Percentiles rank a stretch among this genome's conserved stretches.
Evolutionary conservation across 2,329 filamentous ascomycete genomes (phyloP).

Genomic region (Diaporthe velutina): DNA sequence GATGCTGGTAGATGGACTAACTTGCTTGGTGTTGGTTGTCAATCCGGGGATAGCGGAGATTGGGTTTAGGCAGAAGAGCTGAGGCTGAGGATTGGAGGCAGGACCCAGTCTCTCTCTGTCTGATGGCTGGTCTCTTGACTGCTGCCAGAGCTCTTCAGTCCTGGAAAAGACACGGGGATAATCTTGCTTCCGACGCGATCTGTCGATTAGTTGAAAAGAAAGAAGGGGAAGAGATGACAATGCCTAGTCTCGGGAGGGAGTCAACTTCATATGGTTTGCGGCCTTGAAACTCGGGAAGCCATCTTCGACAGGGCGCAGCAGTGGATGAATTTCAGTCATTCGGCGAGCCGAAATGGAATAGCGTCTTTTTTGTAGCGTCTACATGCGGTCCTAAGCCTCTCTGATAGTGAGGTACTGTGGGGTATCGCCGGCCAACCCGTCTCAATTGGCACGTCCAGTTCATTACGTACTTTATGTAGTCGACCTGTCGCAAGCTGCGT

Average conservation of each 20-base stretch:
- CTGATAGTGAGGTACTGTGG: conserved; percentile 32
- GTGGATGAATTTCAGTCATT: conserved; percentile 21
- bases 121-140: conserved; percentile 34
- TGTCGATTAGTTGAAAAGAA: conserved; percentile 11
- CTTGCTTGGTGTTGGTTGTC: neutral
- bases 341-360: conserved; percentile 39
- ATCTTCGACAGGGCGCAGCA: conserved; percentile 32
- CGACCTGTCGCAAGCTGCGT: too few relatives aligned
- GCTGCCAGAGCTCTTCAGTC: conserved; percentile 35
- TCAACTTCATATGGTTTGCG: conserved; percentile 40
- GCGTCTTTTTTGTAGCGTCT: conserved; percentile 26
- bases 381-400: neutral
- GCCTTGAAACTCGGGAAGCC: conserved; percentile 38
- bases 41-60: conserved; percentile 31
- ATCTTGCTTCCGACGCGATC: conserved; percentile 7
- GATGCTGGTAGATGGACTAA: neutral
- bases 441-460: neutral
- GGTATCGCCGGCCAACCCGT: neutral
- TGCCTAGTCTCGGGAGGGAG: conserved; percentile 32
- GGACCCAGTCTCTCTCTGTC: conserved; percentile 15
- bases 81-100: conserved; percentile 25
- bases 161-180: conserved; percentile 11
- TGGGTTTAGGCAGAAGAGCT: conserved; percentile 31
- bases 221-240: conserved; percentile 7
- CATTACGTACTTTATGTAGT: neutral